Conservation (phyloP, 495 filamentous ascomycete genomes). For the Clavariopsis aquatica region DNA sequence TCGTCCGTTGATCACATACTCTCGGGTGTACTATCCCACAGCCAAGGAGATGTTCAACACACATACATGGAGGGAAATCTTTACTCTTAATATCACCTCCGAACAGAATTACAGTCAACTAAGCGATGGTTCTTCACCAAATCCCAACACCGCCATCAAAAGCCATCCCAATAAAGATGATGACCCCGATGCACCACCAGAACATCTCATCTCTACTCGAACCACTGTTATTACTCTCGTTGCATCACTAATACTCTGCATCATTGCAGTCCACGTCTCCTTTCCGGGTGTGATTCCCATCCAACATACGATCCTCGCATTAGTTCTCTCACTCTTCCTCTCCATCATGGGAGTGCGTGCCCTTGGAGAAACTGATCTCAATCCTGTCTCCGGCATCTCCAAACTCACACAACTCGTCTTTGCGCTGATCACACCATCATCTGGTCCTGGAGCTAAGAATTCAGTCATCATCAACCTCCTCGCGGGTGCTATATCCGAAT, state of each 20-base stretch:
- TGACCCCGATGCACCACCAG: constrained; percentile 70
- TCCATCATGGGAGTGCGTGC: constrained; percentile 96
- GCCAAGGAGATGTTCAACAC: constrained; percentile 36
- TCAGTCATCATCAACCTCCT: constrained; percentile 90
- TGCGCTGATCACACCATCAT: constrained; percentile 73
- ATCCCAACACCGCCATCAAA: constrained; percentile 25
- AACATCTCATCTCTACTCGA: constrained; percentile 74
- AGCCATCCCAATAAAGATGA: constrained; percentile 29
- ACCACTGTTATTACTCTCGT: constrained; percentile 73
- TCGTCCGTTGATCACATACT: constrained; percentile 56
- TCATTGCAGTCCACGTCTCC: constrained; percentile 73
- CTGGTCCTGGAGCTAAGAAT: constrained; percentile 62
- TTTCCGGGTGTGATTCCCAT: constrained; percentile 68
- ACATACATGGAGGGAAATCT: constrained; percentile 37
- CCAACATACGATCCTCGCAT: constrained; percentile 75
- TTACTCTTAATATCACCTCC: constrained; percentile 32
- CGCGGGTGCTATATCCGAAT: constrained; percentile 84
- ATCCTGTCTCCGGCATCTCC: constrained; percentile 93
- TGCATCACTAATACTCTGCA: constrained; percentile 75
- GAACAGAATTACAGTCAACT: constrained; percentile 39
- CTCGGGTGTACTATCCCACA: constrained; percentile 43
- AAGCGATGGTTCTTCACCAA: constrained; percentile 25
- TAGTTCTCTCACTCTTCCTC: constrained; percentile 82
- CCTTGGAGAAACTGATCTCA: constrained; percentile 92
- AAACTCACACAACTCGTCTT: constrained; percentile 97